A percentile compares a stretch with the other conserved stretches of the same genome.
phyloP scores from a whole-genome alignment of 352 stramenopile species.

The Halophytophthora polymorphica region DNA sequence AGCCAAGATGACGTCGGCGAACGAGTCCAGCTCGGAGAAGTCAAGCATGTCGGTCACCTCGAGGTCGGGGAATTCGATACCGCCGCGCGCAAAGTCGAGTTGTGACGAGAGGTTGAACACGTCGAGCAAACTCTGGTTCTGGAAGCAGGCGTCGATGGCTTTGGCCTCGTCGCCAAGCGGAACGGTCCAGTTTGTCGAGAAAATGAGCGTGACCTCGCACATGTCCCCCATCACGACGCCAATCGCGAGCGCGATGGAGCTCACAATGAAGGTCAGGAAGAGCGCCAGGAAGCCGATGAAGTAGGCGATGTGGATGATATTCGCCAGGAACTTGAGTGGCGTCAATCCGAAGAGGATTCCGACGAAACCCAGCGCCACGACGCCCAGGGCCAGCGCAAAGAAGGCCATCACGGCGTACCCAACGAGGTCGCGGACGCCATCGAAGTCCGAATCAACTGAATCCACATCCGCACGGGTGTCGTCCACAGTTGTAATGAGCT shows the following conservation, averaged over 20 bases:
- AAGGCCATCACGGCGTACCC: constrained; percentile 42
- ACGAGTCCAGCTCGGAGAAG: constrained; percentile 43
- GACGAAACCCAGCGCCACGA: constrained; percentile 56
- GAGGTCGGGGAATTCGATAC: constrained; percentile 46
- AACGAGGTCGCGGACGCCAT: constrained; percentile 37
- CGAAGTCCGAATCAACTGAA: constrained; percentile 32
- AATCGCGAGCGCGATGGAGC: constrained; percentile 43
- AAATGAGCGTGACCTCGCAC: constrained; percentile 50
- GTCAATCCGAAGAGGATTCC: constrained; percentile 67
- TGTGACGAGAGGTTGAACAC: constrained; percentile 51
- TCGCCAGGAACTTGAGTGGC: constrained; percentile 51
- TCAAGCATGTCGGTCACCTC: constrained; percentile 34
- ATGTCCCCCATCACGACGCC: constrained; percentile 60
- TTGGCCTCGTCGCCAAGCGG: constrained; percentile 45
- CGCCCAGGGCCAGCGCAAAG: constrained; percentile 51
- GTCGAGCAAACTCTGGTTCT: constrained; percentile 56
- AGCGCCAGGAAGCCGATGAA: constrained; percentile 66
- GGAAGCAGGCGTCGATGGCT: constrained; percentile 58
- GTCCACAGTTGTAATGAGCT: constrained; percentile 29
- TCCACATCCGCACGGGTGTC: constrained; percentile 27
- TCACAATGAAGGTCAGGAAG: constrained; percentile 62
- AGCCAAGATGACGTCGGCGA: constrained; percentile 25
- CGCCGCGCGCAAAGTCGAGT: constrained; percentile 57
- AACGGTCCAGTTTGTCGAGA: constrained; percentile 54
- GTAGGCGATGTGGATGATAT: constrained; percentile 75